phyloP scores from a whole-genome alignment of 768 basidiomycete genomes.

The Pleurotus pulmonarius region DNA sequence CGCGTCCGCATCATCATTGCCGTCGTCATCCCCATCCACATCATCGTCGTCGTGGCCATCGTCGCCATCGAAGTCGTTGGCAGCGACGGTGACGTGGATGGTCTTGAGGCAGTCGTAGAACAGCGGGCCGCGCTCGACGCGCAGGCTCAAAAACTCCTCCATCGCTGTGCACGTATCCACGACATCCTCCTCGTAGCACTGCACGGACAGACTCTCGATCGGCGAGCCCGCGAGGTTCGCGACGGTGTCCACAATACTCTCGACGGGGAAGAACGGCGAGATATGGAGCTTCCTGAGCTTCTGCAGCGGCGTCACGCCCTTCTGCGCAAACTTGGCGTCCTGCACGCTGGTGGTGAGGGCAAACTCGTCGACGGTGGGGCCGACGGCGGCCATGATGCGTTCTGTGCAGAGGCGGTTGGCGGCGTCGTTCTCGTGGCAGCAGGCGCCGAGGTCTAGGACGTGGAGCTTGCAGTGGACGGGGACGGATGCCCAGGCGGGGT shows the following conservation, averaged over 20 bases:
- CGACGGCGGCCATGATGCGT: slow-evolving; percentile 59
- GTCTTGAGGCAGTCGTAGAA: slow-evolving; percentile 48
- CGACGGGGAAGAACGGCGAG: slow-evolving; percentile 58
- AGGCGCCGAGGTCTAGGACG: slow-evolving; percentile 55
- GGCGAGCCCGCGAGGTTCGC: slow-evolving; percentile 55
- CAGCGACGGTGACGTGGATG: slow-evolving; percentile 47
- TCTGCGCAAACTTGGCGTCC: slow-evolving; percentile 38
- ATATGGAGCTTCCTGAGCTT: slow-evolving; percentile 55
- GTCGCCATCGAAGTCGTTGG: slow-evolving; percentile 16
- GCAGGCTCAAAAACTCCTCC: slow-evolving; percentile 51
- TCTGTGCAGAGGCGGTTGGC: slow-evolving; percentile 54
- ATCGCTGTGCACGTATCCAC: slow-evolving; percentile 57
- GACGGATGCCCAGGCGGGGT: slow-evolving; percentile 46
- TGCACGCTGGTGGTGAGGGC: slow-evolving; percentile 47
- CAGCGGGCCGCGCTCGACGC: slow-evolving; percentile 42
- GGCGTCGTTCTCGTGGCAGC: slow-evolving; percentile 48
- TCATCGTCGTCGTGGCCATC: slow-evolving; percentile 8
- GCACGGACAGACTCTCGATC: slow-evolving; percentile 52
- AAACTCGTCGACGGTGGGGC: slow-evolving; percentile 50
- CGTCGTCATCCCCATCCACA: no score
- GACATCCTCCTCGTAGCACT: slow-evolving; percentile 61
- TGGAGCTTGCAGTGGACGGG: slow-evolving; percentile 47
- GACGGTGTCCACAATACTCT: slow-evolving; percentile 57
- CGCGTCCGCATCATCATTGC: slow-evolving; percentile 15
- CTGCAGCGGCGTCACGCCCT: slow-evolving; percentile 40